Conservation (phyloP, 1,139 yeast species). For the Magnusiomyces paraingens region DNA sequence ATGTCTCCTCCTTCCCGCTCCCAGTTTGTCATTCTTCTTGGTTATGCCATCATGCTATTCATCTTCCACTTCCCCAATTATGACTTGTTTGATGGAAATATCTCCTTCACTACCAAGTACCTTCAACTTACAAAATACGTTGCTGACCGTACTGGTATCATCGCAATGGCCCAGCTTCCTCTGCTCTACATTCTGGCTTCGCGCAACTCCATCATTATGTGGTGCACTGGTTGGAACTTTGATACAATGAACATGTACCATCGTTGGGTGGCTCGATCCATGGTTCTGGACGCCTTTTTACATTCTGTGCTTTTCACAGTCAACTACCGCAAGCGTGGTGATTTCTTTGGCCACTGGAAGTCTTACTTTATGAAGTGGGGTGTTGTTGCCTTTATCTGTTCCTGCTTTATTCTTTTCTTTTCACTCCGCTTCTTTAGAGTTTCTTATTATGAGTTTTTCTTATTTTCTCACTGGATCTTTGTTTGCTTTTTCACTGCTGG, state of each 20-base stretch:
- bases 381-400: conserved; percentile 42
- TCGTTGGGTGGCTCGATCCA: conserved; percentile 51
- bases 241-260: conserved; percentile 54
- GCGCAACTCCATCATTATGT: conserved; percentile 50
- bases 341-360: too few species aligned
- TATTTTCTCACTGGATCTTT: conserved; percentile 42
- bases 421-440: conserved; percentile 46
- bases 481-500: conserved; percentile 38
- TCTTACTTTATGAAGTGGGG: conserved; percentile 46
- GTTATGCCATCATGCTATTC: conserved; percentile 17
- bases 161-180: conserved; percentile 53
- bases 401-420: conserved; percentile 38
- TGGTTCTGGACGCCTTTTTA: conserved; percentile 34
- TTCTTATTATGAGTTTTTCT: conserved; percentile 43
- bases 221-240: conserved; percentile 57
- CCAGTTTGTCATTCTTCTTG: conserved; percentile 21
- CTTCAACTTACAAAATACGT: conserved; percentile 42
- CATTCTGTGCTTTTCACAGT: conserved; percentile 26
- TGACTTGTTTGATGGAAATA: conserved; percentile 8
- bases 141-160: conserved; percentile 55
- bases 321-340: conserved; percentile 25
- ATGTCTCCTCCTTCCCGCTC: conserved; percentile 22
- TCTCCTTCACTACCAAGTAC: conserved; percentile 24
- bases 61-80: conserved; percentile 15
- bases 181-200: conserved; percentile 52